phyloP scores from a whole-genome alignment of 345 rosid species.

The Garcia nutans region DNA sequence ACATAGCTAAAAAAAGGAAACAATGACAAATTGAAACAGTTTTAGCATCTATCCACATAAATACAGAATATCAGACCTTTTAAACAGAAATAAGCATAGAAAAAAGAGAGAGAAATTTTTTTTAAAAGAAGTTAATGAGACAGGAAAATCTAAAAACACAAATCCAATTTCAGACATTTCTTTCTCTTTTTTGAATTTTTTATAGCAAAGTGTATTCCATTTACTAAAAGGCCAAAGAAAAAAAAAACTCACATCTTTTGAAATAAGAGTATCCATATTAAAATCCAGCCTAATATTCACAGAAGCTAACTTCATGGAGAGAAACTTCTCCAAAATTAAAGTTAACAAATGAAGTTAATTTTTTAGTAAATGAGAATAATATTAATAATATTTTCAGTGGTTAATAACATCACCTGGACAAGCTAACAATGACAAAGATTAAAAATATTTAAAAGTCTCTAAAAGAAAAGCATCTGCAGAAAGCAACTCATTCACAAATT shows the following conservation, averaged over 20 bases:
- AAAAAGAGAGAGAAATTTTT: not conserved
- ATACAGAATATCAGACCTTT: not conserved
- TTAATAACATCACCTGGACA: too few species aligned
- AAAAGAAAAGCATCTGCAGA: not conserved
- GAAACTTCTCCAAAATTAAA: conserved; percentile 49
- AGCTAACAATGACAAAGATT: not conserved
- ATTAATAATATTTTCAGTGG: too few species aligned
- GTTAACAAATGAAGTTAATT: not conserved
- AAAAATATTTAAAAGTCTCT: not conserved
- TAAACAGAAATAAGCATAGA: not conserved
- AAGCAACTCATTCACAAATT: not conserved
- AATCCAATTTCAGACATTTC: not conserved
- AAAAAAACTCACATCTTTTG: conserved; percentile 68
- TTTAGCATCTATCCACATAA: not conserved
- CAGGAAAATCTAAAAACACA: conserved; percentile 40
- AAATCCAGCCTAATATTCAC: conserved; percentile 71
- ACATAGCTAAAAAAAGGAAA: too few species aligned
- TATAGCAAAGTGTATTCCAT: not conserved
- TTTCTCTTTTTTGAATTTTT: not conserved
- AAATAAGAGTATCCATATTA: conserved; percentile 51
- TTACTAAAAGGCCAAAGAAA: not conserved
- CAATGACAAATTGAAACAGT: too few species aligned
- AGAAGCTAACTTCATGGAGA: conserved; percentile 89
- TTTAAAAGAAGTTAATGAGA: too few species aligned
- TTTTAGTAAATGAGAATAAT: too few species aligned